Percentiles rank a stretch among this genome's conserved stretches.
Conservation (phyloP, 169 alveolate species). For the Besnoitia besnoiti region DNA sequence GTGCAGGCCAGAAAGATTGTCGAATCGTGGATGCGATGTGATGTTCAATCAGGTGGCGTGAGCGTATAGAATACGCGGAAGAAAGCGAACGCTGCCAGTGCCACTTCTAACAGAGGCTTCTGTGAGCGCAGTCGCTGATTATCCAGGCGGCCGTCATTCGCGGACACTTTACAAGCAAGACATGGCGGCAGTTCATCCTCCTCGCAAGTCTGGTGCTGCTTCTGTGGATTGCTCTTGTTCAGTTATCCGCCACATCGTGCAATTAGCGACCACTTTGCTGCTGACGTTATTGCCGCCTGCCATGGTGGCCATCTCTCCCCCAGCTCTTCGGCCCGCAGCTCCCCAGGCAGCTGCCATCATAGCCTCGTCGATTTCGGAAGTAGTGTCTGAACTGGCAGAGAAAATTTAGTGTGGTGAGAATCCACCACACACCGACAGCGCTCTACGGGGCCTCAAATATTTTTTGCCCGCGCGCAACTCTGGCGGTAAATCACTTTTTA, state of each 20-base stretch:
- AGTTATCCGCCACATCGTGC: not conserved
- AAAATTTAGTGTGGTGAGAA: not conserved
- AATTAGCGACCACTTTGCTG: not conserved
- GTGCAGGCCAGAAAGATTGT: no score
- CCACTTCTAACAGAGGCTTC: not conserved
- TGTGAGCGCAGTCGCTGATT: not conserved
- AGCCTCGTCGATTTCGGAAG: not conserved
- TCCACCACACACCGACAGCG: not conserved
- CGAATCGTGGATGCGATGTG: not conserved
- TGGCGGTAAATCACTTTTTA: no score
- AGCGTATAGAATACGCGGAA: not conserved
- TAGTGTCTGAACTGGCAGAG: not conserved
- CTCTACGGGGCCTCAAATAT: not conserved
- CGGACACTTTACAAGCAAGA: not conserved
- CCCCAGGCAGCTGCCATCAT: not conserved
- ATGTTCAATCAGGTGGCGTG: constrained; percentile 1
- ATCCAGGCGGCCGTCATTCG: not conserved
- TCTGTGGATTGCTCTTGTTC: not conserved
- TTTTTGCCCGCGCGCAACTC: no score
- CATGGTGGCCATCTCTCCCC: not conserved
- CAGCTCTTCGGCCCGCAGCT: not conserved
- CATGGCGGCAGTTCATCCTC: not conserved
- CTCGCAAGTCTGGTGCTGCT: not conserved
- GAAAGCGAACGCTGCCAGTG: not conserved
- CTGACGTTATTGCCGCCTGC: not conserved